Percentiles rank a stretch among this genome's conserved stretches.
phyloP scores from a whole-genome alignment of 2,329 filamentous ascomycete genomes.

The Zasmidium angulare region DNA sequence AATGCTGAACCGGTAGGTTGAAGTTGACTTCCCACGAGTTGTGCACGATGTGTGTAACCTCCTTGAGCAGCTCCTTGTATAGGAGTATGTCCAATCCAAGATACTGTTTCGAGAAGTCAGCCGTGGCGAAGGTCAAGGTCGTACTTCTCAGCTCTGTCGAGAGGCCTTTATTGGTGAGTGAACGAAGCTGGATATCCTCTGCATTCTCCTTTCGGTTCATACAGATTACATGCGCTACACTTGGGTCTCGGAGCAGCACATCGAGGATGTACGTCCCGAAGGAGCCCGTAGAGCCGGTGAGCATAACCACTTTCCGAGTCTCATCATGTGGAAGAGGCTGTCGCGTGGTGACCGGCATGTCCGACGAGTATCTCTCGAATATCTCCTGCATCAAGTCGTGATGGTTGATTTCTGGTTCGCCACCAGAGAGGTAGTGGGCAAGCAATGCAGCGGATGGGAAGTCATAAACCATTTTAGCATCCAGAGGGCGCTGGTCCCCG shows the following conservation, averaged over 20 bases:
- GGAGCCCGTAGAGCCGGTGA: constrained; percentile 40
- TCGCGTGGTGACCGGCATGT: constrained; percentile 20
- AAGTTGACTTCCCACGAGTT: constrained; percentile 42
- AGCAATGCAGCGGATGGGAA: constrained; percentile 45
- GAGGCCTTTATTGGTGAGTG: constrained; percentile 23
- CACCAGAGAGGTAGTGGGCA: constrained; percentile 35
- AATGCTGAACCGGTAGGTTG: constrained; percentile 34
- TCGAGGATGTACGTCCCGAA: constrained; percentile 37
- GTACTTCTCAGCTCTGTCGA: constrained; percentile 21
- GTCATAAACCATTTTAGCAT: constrained; percentile 36
- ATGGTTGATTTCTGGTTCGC: constrained; percentile 2
- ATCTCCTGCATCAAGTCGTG: constrained; percentile 19
- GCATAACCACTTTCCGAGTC: constrained; percentile 22
- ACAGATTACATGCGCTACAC: constrained; percentile 32
- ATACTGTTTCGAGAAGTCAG: constrained; percentile 24
- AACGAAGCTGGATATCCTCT: constrained; percentile 21
- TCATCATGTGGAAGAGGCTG: neutral
- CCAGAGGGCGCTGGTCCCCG: constrained; percentile 38
- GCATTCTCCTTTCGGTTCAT: constrained; percentile 28
- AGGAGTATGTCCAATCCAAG: constrained; percentile 26
- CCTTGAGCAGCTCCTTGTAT: constrained; percentile 24
- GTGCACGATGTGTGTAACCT: constrained; percentile 35
- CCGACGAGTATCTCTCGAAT: constrained; percentile 30
- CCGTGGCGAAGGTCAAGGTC: constrained; percentile 25
- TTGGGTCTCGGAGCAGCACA: constrained; percentile 28